Conservation (phyloP, 108 stramenopile genomes). For the Chaetoceros muelleri region DNA sequence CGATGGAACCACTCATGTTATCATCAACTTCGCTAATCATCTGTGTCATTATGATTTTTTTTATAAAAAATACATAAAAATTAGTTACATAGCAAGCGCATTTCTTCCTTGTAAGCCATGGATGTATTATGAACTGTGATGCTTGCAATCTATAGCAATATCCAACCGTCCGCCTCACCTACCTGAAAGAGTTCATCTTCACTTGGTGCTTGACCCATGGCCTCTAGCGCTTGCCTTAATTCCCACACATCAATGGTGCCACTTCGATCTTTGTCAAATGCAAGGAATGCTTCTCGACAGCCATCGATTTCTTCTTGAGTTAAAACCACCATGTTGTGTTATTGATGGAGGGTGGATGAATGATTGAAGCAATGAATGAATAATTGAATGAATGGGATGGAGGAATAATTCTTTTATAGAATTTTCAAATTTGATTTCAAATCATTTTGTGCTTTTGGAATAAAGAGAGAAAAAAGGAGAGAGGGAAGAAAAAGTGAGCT, state of each 20-base stretch:
- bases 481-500: too few relatives aligned
- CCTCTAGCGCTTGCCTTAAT: conserved; percentile 71
- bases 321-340: conserved; percentile 17
- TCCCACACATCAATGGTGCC: conserved; percentile 89
- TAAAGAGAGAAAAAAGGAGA: too few relatives aligned
- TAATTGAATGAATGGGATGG: too few relatives aligned
- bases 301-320: conserved; percentile 37
- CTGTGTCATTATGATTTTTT: background rate
- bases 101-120: too few relatives aligned
- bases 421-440: too few relatives aligned
- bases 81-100: too few relatives aligned
- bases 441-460: too few relatives aligned
- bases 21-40: conserved; percentile 80
- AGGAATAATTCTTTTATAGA: too few relatives aligned
- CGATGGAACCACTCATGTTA: conserved; percentile 81
- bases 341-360: too few relatives aligned
- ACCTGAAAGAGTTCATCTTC: conserved; percentile 90
- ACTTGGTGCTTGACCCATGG: conserved; percentile 87
- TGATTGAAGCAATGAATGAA: too few relatives aligned
- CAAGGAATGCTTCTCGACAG: conserved; percentile 80
- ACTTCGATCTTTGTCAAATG: conserved; percentile 78
- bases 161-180: conserved; percentile 10
- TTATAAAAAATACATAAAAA: background rate
- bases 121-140: background rate
- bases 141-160: background rate